Percentiles rank a stretch among this genome's conserved stretches.
These are phyloP conservation scores for Emmonsiellopsis sp. DNA, from an alignment of 2,329 filamentous ascomycete species.

Conservation along the genomic window DNA sequence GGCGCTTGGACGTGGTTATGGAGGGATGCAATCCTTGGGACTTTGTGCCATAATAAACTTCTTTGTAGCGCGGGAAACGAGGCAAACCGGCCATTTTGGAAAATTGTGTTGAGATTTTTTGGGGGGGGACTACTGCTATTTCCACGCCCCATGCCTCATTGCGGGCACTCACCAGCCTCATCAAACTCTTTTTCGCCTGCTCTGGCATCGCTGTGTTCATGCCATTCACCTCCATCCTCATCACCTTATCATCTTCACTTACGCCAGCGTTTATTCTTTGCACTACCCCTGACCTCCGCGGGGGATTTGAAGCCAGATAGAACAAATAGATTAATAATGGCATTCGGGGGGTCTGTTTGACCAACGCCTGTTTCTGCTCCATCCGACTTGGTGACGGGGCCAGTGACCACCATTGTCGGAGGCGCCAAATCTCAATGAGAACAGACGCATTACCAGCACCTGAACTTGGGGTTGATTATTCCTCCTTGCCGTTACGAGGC, in stretches of 20 bases:
- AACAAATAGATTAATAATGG: constrained; percentile 3
- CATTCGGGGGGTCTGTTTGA: not conserved
- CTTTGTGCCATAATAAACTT: not conserved
- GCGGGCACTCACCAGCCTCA: not conserved
- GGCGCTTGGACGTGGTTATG: not conserved
- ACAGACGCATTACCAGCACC: not conserved
- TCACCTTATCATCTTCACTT: not conserved
- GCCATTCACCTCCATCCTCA: not conserved
- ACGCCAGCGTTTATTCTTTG: not conserved
- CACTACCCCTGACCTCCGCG: not conserved
- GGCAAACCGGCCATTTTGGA: constrained; percentile 1
- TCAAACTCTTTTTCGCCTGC: not conserved
- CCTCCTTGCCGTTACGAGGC: not conserved
- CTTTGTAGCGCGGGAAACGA: constrained; percentile 1
- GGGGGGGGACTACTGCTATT: not conserved
- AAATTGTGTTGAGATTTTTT: constrained; percentile 1
- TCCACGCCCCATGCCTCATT: not conserved
- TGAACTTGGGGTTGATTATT: not conserved
- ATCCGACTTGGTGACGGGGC: not conserved
- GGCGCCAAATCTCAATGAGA: not conserved
- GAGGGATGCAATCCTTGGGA: not conserved
- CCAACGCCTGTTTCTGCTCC: not conserved
- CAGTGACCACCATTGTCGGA: not conserved
- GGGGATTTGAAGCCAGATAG: not conserved
- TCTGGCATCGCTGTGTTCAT: not conserved